phyloP scores from a whole-genome alignment of 495 filamentous ascomycete genomes.

The Penicillium flavigenum region DNA sequence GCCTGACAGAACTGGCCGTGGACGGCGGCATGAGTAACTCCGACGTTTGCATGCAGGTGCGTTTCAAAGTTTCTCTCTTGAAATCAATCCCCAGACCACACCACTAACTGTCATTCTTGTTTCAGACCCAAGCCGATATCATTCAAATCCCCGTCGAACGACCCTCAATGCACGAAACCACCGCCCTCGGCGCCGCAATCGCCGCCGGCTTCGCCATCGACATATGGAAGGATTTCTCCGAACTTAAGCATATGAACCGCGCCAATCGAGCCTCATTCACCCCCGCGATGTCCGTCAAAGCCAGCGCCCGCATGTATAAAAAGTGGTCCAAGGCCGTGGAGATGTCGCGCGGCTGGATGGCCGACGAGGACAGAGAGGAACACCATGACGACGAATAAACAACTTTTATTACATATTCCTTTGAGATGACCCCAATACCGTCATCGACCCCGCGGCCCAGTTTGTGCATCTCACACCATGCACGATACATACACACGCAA shows the following conservation, averaged over 20 bases:
- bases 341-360: conserved; percentile 84
- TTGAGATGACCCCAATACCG: conserved; percentile 13
- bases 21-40: conserved; percentile 96
- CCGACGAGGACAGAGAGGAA: conserved; percentile 38
- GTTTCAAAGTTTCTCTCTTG: conserved; percentile 15
- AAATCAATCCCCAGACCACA: background rate
- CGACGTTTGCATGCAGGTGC: conserved; percentile 88
- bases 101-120: conserved; percentile 15
- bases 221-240: conserved; percentile 77
- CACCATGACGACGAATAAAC: conserved; percentile 37
- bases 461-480: conserved; percentile 1
- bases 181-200: conserved; percentile 89
- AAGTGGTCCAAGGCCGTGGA: conserved; percentile 86
- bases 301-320: conserved; percentile 67
- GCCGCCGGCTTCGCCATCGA: conserved; percentile 85
- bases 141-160: conserved; percentile 85
- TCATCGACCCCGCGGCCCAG: conserved; percentile 8
- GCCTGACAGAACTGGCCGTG: conserved; percentile 74
- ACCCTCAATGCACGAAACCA: conserved; percentile 91
- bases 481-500: background rate
- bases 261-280: conserved; percentile 71
- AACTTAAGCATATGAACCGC: conserved; percentile 76
- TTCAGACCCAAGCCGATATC: conserved; percentile 82
- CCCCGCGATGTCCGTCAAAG: conserved; percentile 59
- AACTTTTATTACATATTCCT: conserved; percentile 8